Evolutionary conservation across 202 grass and related monocot genomes (phyloP), one percentile per base, ranked within the genome.

Genomic region (Zoysia matrella): DNA sequence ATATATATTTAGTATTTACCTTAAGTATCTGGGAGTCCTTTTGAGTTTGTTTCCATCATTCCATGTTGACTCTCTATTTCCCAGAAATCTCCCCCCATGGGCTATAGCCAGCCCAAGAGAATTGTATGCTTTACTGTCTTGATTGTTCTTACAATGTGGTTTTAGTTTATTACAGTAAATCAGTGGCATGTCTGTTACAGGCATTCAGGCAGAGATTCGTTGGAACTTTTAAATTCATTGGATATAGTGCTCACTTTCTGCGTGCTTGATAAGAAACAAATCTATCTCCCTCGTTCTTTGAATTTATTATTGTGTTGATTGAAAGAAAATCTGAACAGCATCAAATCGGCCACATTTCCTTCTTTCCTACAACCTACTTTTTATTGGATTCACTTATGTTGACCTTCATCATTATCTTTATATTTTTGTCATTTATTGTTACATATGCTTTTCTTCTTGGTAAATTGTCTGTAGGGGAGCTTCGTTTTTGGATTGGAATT

Each of bases 401-500:
- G 6, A 42, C 53, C 57, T 70, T 80, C 57, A 80, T 14, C 67
- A 54, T 57, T 73, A 15, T 87, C 22, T 80, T 62, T 77, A 65
- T 86, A 7, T 66, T 87, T 78, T 13, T 65, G 16, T 67, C 61
- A 51, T 58, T 75, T 53, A 74, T 58, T 86, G 69, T 91, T 12
- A 78, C 5, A 15, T 63, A n/a, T 85, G 48, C 67, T 46, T 86
- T 44, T 81, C 77, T 90, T 90, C 61, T 72, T 67, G 49, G 50
- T 85, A 49, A 83, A 86, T 57, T 83, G 41, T 82, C 14, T 50
- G 69, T 79, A 97, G 95, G 92, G 83, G 30, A 88, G 78, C 47
- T 98, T 95, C 67, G 71, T 93, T 76, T 88, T 93, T 90, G 92
- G 95, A 70, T 91, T 98, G 87, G 88, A 82, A 81, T 89, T 95